These are phyloP conservation scores for Tanacetum coccineum DNA, from an alignment of 129 eudicot species.

Conservation along the genomic window DNA sequence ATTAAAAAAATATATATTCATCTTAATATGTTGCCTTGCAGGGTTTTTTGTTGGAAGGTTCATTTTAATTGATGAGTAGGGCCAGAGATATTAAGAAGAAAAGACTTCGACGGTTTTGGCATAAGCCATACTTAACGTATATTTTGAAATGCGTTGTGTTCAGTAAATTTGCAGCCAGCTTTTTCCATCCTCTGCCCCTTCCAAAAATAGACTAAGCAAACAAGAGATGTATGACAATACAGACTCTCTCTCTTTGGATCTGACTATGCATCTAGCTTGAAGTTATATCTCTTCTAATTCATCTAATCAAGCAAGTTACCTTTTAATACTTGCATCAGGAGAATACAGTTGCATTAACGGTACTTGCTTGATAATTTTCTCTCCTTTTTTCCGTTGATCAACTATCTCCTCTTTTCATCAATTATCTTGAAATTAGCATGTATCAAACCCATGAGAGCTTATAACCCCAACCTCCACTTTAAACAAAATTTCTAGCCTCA, in stretches of 20 bases:
- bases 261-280: too few species aligned
- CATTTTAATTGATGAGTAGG: neutral
- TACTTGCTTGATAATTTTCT: neutral
- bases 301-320: too few species aligned
- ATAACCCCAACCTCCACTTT: conserved; percentile 2
- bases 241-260: too few species aligned
- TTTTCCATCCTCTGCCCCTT: neutral
- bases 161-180: neutral
- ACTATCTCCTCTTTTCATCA: neutral
- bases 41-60: neutral
- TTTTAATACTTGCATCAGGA: neutral
- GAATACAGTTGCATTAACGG: too few species aligned
- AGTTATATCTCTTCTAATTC: too few species aligned
- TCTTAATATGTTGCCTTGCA: neutral
- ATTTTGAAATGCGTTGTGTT: neutral
- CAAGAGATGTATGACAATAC: neutral
- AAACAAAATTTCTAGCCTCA: neutral
- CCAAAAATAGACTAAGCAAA: neutral
- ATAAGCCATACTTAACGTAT: neutral
- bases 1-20: neutral
- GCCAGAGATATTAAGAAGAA: neutral
- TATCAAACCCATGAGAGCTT: neutral
- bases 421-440: conserved; percentile 9
- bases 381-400: neutral
- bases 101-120: neutral